Conservation (phyloP, 768 basidiomycete genomes). For the Lyophyllum atratum region DNA sequence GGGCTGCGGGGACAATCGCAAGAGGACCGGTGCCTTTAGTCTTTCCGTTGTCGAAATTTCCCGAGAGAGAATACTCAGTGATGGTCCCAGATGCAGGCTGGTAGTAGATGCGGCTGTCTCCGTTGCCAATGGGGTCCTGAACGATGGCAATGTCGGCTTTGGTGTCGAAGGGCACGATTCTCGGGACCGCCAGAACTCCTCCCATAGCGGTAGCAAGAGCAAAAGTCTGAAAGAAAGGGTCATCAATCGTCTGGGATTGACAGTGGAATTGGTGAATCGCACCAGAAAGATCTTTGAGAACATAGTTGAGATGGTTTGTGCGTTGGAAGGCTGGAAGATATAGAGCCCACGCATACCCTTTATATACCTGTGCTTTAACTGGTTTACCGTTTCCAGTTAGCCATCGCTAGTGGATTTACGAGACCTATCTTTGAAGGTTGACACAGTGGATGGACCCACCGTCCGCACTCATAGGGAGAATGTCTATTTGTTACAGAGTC, state of each 20-base stretch:
- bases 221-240: background rate
- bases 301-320: background rate
- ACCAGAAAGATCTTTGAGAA: background rate
- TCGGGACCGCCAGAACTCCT: background rate
- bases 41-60: background rate
- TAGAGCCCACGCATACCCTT: background rate
- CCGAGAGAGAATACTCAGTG: background rate
- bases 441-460: background rate
- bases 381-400: background rate
- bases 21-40: background rate
- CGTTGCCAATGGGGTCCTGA: background rate
- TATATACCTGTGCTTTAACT: background rate
- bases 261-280: background rate
- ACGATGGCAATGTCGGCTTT: background rate
- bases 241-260: background rate
- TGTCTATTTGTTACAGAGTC: no score
- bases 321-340: background rate
- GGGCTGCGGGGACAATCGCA: background rate
- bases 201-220: background rate
- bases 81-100: background rate
- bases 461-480: no score
- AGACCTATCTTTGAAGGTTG: background rate
- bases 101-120: constrained; percentile 1
- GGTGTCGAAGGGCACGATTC: background rate
- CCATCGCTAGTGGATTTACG: background rate